Evolutionary conservation across 108 stramenopile species (phyloP), one percentile per base, ranked within the genome.

Genomic region (Nitzschia sp.): DNA sequence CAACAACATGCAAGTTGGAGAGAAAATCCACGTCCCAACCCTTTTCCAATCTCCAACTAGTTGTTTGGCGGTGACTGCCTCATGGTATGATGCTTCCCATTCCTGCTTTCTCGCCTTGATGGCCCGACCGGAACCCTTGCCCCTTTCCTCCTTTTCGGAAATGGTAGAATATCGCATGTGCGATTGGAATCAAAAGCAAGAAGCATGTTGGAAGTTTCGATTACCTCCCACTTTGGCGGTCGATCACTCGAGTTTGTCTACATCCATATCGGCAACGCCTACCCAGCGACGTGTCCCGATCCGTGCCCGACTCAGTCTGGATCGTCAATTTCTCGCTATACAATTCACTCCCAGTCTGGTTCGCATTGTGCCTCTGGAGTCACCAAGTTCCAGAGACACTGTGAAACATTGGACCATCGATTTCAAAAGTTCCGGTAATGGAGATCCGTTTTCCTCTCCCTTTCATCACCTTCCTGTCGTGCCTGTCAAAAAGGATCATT

Each of bases 321-420:
- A 58, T 58, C 57, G 38, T 38, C 26, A 19, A n/a, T n/a, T 58
- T 12, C 12, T 58, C n/a, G 57, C 57, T 2, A 39, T 58, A 11
- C 57, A 58, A 58, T 58, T 58, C 3, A 58, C 57, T 6, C 8
- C 34, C 15, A 39, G 6, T 1, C 6, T 58, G 26, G 8, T 58
- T 17, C 38, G 57, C 6, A 38, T 58, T 40, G 57, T 58, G 1
- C 57, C 57, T 6, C 1, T 58, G 19, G 34, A 58, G 9, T 2
- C 19, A 11, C 12, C 26, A 1, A 17, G 57, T 48, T 17, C 14
- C 46, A 48, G 6, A 3, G 46, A 15, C 3, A 48, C 14, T 48
- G 46, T 17, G 29, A 58, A 58, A 15, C 57, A 58, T 3, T 58
- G 57, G 57, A 58, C 57, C n/a, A 38, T 58, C 6, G 57, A 58